Evolutionary conservation across 1,284 basidiomycete species (phyloP), one percentile per base, ranked within the genome.

Genomic region (Mycena citricolor): DNA sequence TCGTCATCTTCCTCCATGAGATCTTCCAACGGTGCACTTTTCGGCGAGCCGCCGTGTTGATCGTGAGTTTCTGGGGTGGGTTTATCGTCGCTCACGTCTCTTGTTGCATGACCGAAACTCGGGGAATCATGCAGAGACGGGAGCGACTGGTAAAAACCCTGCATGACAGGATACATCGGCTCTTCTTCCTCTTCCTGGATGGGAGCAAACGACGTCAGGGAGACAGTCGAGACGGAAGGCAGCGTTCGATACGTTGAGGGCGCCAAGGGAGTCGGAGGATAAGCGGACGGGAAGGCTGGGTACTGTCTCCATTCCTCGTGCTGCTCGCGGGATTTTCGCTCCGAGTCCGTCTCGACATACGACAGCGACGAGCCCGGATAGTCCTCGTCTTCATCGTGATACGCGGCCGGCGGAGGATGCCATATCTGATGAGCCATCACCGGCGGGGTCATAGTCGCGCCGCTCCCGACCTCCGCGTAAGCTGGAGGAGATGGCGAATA

Each of bases 141-240:
- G 81, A 83, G 80, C 82, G 74, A 79, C 76, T 61, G 60, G 41
- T 54, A 63, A 73, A 74, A 76, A 73, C 64, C 80, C 81, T 75
- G 74, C 7, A 38, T 8, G 42, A 31, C 46, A 61, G 54, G 22
- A 39, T 22, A n/a, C 11, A 36, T 56, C 42, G 29, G 48, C 23
- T 44, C 28, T 11, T 45, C 33, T 11, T 41, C 38, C 24, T 62
- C 59, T 54, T 66, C 64, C 39, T 60, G 45, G 23, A 64, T 64
- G 6, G 58, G 47, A 29, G 62, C 59, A 39, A 61, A 61, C 16
- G 56, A 49, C 16, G 45, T 51, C 22, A 54, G 51, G n/a, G 54
- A 49, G 42, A 54, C 51, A 49, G 51, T 46, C 28, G 45, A 49
- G 46, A 46, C 39, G 47, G 37, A 23, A 54, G 36, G 14, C 17